phyloP scores from a whole-genome alignment of 352 stramenopile species.

The Phytophthora citrophthora region DNA sequence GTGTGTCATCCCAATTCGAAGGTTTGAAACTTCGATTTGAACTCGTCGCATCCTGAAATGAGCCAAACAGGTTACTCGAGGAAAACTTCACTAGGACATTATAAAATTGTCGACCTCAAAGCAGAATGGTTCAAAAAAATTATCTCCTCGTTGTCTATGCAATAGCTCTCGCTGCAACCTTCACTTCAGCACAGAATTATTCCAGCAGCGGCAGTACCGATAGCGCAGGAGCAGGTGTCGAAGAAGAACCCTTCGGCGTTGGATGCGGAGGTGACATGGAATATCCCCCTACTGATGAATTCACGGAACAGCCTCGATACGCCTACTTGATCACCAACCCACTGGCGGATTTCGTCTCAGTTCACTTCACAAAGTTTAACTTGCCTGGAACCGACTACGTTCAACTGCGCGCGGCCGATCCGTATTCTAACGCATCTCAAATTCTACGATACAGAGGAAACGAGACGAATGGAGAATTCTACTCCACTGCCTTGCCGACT shows the following conservation, averaged over 20 bases:
- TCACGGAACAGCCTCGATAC: slow-evolving; percentile 35
- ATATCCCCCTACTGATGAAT: slow-evolving; percentile 34
- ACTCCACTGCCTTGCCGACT: slow-evolving; percentile 37
- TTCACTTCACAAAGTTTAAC: slow-evolving; percentile 74
- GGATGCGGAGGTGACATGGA: slow-evolving; percentile 35
- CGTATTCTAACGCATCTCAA: slow-evolving; percentile 26
- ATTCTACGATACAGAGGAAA: slow-evolving; percentile 44
- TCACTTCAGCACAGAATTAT: slow-evolving; percentile 1
- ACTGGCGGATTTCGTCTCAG: slow-evolving; percentile 53
- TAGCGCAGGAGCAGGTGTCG: slow-evolving; percentile 5
- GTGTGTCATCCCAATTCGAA: slow-evolving; percentile 8
- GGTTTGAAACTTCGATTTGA: background rate
- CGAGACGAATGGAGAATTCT: slow-evolving; percentile 37
- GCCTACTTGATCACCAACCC: slow-evolving; percentile 48
- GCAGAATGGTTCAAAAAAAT: slow-evolving; percentile 6
- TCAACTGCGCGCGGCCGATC: slow-evolving; percentile 41
- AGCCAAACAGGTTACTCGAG: background rate
- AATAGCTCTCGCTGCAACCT: slow-evolving; percentile 2
- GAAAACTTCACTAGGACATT: slow-evolving; percentile 7
- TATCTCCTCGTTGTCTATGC: background rate
- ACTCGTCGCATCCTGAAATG: background rate
- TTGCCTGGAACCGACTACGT: slow-evolving; percentile 61
- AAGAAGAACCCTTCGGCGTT: slow-evolving; percentile 31
- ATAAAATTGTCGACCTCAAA: slow-evolving; percentile 4
- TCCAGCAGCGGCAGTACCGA: slow-evolving; percentile 6